These are phyloP conservation scores for Metarhizium guizhouense DNA, from an alignment of 2,329 filamentous ascomycete genomes.

Conservation along the genomic window DNA sequence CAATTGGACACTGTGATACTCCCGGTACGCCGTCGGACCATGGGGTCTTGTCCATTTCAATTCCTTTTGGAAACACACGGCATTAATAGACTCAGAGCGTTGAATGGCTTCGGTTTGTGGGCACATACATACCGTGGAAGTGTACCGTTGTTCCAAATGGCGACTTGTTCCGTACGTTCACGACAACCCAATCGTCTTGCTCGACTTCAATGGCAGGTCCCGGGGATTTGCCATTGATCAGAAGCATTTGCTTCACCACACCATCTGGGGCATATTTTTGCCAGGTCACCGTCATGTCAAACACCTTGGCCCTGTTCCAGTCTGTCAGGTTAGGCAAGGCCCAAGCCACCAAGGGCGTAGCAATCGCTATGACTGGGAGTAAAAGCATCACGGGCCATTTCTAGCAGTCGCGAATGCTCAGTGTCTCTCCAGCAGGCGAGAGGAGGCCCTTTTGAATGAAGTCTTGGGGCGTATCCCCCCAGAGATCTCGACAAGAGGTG, in stretches of 20 bases:
- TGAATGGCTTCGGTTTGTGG: no score
- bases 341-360: not conserved
- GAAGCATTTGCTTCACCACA: slow-evolving; percentile 30
- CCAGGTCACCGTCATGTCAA: slow-evolving; percentile 26
- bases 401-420: not conserved
- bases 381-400: not conserved
- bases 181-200: slow-evolving; percentile 22
- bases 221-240: slow-evolving; percentile 53
- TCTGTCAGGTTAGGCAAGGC: not conserved
- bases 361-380: not conserved
- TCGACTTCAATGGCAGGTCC: slow-evolving; percentile 44
- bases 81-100: no score
- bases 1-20: slow-evolving; percentile 43
- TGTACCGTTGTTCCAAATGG: slow-evolving; percentile 40
- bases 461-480: no score
- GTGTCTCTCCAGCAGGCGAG: not conserved
- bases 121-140: slow-evolving; percentile 31
- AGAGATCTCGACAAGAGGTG: no score
- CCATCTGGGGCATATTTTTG: slow-evolving; percentile 34
- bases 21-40: slow-evolving; percentile 55
- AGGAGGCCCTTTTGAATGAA: no score
- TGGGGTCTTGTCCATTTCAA: slow-evolving; percentile 42
- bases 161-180: slow-evolving; percentile 36
- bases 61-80: slow-evolving; percentile 18
- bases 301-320: slow-evolving; percentile 5